Percentiles rank a stretch among this genome's conserved stretches.
Conservation (phyloP, 2,329 filamentous ascomycete species). For the Penicillium oxalicum region DNA sequence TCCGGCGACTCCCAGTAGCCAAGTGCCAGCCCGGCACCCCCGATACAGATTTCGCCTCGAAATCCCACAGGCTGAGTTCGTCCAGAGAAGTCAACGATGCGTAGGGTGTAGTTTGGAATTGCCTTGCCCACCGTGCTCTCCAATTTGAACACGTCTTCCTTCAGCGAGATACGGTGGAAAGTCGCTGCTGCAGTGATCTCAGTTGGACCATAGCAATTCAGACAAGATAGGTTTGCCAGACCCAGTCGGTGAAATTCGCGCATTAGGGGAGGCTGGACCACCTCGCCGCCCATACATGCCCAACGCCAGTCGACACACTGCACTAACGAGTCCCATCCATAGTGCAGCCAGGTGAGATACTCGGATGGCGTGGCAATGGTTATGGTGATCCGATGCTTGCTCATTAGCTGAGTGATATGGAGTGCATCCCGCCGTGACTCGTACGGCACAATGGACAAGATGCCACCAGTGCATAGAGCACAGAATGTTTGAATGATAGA, state of each 20-base stretch:
- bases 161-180: conserved; percentile 1
- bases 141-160: conserved; percentile 1
- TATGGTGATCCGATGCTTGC: conserved; percentile 3
- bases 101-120: conserved; percentile 35
- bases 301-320: conserved; percentile 1
- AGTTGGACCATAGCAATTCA: conserved; percentile 13
- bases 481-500: conserved; percentile 7
- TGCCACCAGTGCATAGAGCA: conserved; percentile 6
- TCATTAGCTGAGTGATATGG: conserved; percentile 3
- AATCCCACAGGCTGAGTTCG: conserved; percentile 36
- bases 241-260: conserved; percentile 1
- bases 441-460: not conserved
- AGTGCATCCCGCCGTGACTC: conserved; percentile 4
- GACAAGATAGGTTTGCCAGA: not conserved
- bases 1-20: conserved; percentile 17
- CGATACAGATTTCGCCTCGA: conserved; percentile 42
- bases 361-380: conserved; percentile 5
- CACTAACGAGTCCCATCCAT: not conserved
- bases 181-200: conserved; percentile 1
- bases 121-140: conserved; percentile 13
- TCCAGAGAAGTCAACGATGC: conserved; percentile 32
- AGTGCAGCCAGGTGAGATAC: not conserved
- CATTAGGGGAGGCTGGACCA: not conserved
- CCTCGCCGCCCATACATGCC: conserved; percentile 9
- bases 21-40: conserved; percentile 20